Base-by-base conservation (phyloP, 768 basidiomycete species). In the Auriscalpium orientale region DNA sequence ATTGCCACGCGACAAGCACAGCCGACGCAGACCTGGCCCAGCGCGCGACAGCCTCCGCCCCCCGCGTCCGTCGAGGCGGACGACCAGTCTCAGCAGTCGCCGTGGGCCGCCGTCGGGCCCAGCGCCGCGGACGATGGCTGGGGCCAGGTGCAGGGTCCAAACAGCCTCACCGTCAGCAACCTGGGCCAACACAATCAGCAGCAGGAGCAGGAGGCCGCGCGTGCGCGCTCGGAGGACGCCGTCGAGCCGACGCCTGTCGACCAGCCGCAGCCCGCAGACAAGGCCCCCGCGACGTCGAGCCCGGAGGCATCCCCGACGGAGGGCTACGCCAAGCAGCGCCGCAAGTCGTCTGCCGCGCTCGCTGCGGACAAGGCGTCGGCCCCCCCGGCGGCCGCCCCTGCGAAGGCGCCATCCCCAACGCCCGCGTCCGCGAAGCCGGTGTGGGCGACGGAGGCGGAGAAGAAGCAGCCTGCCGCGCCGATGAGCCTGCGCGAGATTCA, bases 401-500 rank as follows among this genome's bases (percentile, higher is more conserved):
- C 59, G 16, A 56, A 58, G 35, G 46, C 60, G 16, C 57, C 61
- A 16, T 54, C 63, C 8, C 65, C 71, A 11, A 46, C 62, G 21
- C 55, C 64, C 6, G 58, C 64, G 8, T 33, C 59, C 38, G 54
- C 71, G 15, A 86, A 85, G 63, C 72, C 78, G 46, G 79, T 82
- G 15, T 89, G 88, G 85, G 74, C 78, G 18, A 81, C 80, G 58
- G 85, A 85, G 36, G 85, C 89, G 43, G 88, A 89, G 13, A 72
- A 73, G 40, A 82, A 82, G 69, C 84, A 83, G 66, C 18, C 71
- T 13, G 69, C 69, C 15, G 63, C 71, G 5, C 72, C 85, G 21
- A 74, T 86, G 38, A 91, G 89, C 58, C 72, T 99, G 38, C 85
- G 94, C 54, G 93, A 98, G 56, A 99, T 99, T 47, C 97, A 99